Base-by-base conservation (phyloP, 345 rosid genomes). In the Brassica napus region DNA sequence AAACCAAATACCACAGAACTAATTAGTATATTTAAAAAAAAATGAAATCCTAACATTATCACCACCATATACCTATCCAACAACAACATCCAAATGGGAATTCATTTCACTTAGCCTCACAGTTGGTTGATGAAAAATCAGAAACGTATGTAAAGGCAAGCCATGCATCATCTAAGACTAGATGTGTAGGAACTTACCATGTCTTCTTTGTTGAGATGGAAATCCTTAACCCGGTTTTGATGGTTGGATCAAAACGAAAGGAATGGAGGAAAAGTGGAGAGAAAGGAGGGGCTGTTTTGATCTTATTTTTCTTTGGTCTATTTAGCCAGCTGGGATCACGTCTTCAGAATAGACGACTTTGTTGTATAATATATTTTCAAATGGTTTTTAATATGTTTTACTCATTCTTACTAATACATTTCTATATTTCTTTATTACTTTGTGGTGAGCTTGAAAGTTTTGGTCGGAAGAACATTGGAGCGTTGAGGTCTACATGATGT, bases 281-380 rank as follows among this genome's bases (percentile, higher is more conserved):
- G 39, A 68, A 44, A 9, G 61, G 26, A 57, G 61, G 61, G 12
- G 47, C 3, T 14, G 34, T 37, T 57, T 57, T 7, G 28, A 28
- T 63, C 8, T 55, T 57, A 8, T 59, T 21, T 5, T 78, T 42
- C 6, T 59, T 23, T 65, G 10, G 55, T 73, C 37, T 73, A 28
- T 67, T 52, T 61, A 68, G 35, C 75, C 79, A 21, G 23, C 23
- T 34, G 57, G 63, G 47, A 39, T 69, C 79, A 80, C 83, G 79
- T 75, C 80, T 70, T 80, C 79, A 70, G 9, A 39, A 8, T 7
- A 6, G 10, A 6, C n/a, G n/a, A n/a, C n/a, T n/a, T n/a, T n/a
- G n/a, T n/a, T n/a, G n/a, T n/a, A n/a, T n/a, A n/a, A 8, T 37
- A 34, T 68, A 35, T 47, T 16, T 24, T 28, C 15, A 59, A 10